Percentiles rank a stretch among this genome's conserved stretches.
Conservation (phyloP, 345 rosid genomes). For the Brassica rapa region DNA sequence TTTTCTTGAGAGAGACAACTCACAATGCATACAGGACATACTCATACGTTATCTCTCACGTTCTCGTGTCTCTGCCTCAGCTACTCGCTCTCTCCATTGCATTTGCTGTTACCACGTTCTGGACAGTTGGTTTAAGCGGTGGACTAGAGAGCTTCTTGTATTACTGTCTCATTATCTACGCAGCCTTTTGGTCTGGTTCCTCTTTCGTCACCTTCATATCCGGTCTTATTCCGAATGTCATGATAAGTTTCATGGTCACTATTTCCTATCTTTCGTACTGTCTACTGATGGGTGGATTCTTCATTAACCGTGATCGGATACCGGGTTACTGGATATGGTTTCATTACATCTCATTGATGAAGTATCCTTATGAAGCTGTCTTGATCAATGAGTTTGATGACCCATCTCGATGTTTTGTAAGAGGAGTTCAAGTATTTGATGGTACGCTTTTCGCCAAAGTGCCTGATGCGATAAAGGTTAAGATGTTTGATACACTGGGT, state of each 20-base stretch:
- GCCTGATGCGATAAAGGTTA: background rate
- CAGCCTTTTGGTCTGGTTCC: background rate
- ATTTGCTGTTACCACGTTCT: background rate
- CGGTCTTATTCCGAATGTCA: background rate
- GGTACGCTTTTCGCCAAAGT: background rate
- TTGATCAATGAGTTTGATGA: background rate
- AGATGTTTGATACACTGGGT: background rate
- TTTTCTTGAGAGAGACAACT: background rate
- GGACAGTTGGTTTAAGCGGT: background rate
- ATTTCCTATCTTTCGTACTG: background rate
- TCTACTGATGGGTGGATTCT: background rate
- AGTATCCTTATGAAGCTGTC: background rate
- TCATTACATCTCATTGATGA: background rate
- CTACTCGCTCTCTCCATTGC: background rate
- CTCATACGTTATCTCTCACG: background rate
- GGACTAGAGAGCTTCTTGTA: background rate
- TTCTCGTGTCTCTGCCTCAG: background rate
- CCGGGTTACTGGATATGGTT: background rate
- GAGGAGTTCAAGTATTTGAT: slow-evolving; percentile 1
- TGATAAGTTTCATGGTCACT: background rate
- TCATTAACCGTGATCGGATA: background rate
- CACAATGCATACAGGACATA: background rate
- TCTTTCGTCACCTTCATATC: background rate
- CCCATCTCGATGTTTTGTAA: background rate
- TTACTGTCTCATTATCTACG: background rate